These are phyloP conservation scores for Panicum miliaceum DNA, from an alignment of 176 grass and related monocot genomes.

Conservation along the genomic window DNA sequence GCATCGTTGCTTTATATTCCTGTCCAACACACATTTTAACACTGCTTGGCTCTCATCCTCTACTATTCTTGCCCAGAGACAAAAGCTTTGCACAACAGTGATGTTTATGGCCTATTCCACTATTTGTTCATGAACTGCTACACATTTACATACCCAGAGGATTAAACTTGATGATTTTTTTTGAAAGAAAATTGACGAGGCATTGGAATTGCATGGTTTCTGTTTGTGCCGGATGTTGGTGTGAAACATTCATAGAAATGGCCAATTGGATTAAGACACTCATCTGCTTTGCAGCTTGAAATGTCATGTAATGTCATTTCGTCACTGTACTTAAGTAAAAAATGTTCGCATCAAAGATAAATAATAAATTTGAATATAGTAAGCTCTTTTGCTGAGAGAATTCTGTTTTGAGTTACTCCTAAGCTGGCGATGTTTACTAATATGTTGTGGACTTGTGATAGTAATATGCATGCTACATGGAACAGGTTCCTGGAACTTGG, in stretches of 20 bases:
- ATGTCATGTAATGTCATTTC: background rate
- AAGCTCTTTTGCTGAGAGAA: slow-evolving; percentile 20
- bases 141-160: background rate
- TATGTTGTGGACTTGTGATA: slow-evolving; percentile 8
- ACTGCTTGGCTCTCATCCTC: background rate
- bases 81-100: background rate
- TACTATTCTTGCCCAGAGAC: background rate
- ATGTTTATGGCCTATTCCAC: background rate
- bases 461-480: slow-evolving; percentile 39
- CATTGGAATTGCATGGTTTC: slow-evolving; percentile 8
- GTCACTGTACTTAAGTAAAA: background rate
- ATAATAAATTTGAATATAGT: background rate
- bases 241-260: slow-evolving; percentile 16
- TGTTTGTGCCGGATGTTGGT: background rate
- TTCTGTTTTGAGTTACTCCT: background rate
- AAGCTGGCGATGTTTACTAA: slow-evolving; percentile 11
- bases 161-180: slow-evolving; percentile 1
- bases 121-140: slow-evolving; percentile 10
- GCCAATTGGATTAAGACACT: background rate
- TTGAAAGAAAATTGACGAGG: background rate
- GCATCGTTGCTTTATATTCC: slow-evolving; percentile 6
- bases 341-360: background rate
- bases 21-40: slow-evolving; percentile 21
- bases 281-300: slow-evolving; percentile 1
- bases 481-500: slow-evolving; percentile 94